A percentile compares a stretch with the other conserved stretches of the same genome.
Conservation (phyloP, 2,329 filamentous ascomycete genomes). For the Ophiostoma montium region DNA sequence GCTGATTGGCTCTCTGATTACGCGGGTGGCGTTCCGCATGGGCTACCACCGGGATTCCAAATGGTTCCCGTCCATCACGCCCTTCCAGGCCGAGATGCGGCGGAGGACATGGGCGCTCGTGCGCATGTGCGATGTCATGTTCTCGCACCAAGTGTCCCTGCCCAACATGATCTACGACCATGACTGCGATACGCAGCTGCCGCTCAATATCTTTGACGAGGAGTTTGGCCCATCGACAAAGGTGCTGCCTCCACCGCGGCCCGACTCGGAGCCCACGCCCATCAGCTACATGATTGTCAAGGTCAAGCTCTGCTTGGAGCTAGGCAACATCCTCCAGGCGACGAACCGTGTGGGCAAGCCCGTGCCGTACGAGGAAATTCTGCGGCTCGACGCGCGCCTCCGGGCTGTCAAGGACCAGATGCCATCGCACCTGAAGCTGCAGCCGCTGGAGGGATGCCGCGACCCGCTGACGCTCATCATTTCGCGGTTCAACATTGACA, state of each 20-base stretch:
- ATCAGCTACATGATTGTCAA: conserved; percentile 70
- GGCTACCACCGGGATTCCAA: conserved; percentile 67
- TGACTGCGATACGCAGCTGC: conserved; percentile 61
- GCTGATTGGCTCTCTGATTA: conserved; percentile 40
- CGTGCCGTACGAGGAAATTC: conserved; percentile 48
- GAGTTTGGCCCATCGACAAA: conserved; percentile 60
- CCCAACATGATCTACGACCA: conserved; percentile 57
- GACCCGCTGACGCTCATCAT: conserved; percentile 78
- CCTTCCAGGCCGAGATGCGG: conserved; percentile 66
- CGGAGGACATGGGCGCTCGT: conserved; percentile 56
- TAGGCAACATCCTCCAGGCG: conserved; percentile 58
- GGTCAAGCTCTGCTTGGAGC: conserved; percentile 49
- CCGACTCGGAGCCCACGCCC: conserved; percentile 56
- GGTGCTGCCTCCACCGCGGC: conserved; percentile 50
- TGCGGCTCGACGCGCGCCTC: conserved; percentile 47
- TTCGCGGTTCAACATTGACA: conserved; percentile 70
- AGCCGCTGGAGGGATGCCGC: conserved; percentile 57
- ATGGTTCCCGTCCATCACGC: conserved; percentile 56
- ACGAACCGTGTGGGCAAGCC: conserved; percentile 41
- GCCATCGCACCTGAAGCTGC: conserved; percentile 66
- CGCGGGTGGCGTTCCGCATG: conserved; percentile 50
- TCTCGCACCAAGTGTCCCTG: conserved; percentile 59
- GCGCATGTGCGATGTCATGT: conserved; percentile 58
- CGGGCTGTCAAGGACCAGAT: conserved; percentile 50
- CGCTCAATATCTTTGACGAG: conserved; percentile 68